phyloP scores from a whole-genome alignment of 2,329 filamentous ascomycete genomes.

The Colletotrichum abscissum region DNA sequence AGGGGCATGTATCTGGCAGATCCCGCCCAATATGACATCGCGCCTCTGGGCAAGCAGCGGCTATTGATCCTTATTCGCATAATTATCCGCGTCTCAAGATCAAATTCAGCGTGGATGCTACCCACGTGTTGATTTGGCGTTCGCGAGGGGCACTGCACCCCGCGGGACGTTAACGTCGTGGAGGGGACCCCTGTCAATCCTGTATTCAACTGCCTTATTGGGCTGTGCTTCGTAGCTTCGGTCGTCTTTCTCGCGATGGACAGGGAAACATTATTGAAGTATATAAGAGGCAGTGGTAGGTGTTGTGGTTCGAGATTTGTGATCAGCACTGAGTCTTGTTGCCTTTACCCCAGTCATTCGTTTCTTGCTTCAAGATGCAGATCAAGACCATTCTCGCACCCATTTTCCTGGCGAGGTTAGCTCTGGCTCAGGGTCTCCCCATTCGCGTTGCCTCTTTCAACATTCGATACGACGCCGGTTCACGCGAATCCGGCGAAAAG shows the following conservation, averaged over 20 bases:
- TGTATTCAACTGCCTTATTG: conserved; percentile 17
- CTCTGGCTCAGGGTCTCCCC: conserved; percentile 38
- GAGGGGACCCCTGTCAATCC: background rate
- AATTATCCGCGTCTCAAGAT: background rate
- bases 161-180: background rate
- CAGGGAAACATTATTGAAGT: background rate
- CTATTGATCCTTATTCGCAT: background rate
- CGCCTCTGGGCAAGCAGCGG: background rate
- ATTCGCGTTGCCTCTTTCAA: conserved; percentile 74
- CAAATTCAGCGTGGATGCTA: background rate
- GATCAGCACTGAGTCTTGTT: background rate
- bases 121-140: conserved; percentile 5
- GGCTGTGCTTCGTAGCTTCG: background rate
- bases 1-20: background rate
- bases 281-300: background rate
- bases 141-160: conserved; percentile 4
- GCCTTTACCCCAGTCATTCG: background rate
- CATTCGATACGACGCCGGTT: conserved; percentile 71
- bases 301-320: background rate
- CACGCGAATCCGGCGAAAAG: conserved; percentile 65
- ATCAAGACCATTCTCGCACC: conserved; percentile 20
- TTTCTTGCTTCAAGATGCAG: conserved; percentile 14
- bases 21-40: background rate
- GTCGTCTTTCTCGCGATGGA: background rate
- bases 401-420: conserved; percentile 13